Evolutionary conservation across 2,329 filamentous ascomycete genomes (phyloP).

Genomic region (Aureobasidium uvarum): DNA sequence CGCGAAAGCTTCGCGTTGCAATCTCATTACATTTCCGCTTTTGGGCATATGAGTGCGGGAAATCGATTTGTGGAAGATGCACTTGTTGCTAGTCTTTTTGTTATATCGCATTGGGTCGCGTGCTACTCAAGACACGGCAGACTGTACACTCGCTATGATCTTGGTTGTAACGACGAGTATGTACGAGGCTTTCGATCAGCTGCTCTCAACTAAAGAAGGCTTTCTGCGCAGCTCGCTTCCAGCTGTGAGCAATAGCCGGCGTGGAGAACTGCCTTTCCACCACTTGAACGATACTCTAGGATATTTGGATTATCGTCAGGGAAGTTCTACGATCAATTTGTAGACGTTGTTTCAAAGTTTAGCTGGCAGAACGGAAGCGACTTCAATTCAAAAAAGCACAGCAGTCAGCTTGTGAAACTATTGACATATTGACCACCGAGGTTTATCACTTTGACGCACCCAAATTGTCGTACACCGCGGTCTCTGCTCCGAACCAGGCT

Average conservation of each 20-base stretch:
- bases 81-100: conserved; percentile 1
- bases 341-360: background rate
- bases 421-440: background rate
- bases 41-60: background rate
- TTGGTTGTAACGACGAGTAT: background rate
- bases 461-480: conserved; percentile 27
- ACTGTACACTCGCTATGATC: background rate
- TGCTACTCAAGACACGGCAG: background rate
- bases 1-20: conserved; percentile 9
- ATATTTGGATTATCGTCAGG: background rate
- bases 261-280: conserved; percentile 11
- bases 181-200: background rate
- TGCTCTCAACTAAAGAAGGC: background rate
- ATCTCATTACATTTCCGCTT: conserved; percentile 19
- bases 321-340: background rate
- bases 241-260: background rate
- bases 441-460: background rate
- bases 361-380: background rate
- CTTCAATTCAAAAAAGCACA: background rate
- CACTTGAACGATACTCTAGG: background rate
- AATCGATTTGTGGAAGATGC: background rate
- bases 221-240: background rate
- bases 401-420: background rate
- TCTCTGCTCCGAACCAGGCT: conserved; percentile 38
- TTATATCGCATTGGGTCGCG: background rate